phyloP scores from a whole-genome alignment of 306 rosid species.

The Begonia fuchsioides region DNA sequence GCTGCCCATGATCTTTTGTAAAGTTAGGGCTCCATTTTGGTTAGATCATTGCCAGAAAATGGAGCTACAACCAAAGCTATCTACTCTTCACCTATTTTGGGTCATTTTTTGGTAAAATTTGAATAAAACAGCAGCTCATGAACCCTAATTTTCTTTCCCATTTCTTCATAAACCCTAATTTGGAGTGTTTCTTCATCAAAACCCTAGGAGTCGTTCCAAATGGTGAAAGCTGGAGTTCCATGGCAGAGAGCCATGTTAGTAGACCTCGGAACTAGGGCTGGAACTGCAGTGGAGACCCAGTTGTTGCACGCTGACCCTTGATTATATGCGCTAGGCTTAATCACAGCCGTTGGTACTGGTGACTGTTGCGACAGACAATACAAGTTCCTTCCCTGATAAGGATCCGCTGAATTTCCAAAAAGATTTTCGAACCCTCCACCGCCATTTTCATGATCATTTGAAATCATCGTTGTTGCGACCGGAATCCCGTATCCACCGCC shows the following conservation, averaged over 20 bases:
- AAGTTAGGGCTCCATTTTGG: neutral
- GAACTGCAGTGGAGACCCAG: conserved; percentile 68
- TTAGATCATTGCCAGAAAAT: neutral
- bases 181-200: too few relatives aligned
- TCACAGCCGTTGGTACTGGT: conserved; percentile 10
- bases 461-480: conserved; percentile 14
- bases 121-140: conserved; percentile 1
- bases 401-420: conserved; percentile 17
- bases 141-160: neutral
- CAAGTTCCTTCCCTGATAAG: conserved; percentile 35
- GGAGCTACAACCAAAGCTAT: neutral
- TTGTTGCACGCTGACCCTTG: conserved; percentile 24
- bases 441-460: conserved; percentile 9
- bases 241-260: conserved; percentile 25
- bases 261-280: conserved; percentile 42
- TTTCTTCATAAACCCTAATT: neutral
- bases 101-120: neutral
- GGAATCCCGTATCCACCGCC: conserved; percentile 31
- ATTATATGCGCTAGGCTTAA: conserved; percentile 16
- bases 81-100: neutral
- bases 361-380: conserved; percentile 36
- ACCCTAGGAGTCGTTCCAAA: conserved; percentile 49
- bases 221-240: conserved; percentile 42
- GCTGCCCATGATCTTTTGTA: conserved; percentile 8
- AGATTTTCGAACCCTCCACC: conserved; percentile 27